These are phyloP conservation scores for Trichoderma sp. DNA, from an alignment of 2,329 filamentous ascomycete genomes.

Conservation along the genomic window DNA sequence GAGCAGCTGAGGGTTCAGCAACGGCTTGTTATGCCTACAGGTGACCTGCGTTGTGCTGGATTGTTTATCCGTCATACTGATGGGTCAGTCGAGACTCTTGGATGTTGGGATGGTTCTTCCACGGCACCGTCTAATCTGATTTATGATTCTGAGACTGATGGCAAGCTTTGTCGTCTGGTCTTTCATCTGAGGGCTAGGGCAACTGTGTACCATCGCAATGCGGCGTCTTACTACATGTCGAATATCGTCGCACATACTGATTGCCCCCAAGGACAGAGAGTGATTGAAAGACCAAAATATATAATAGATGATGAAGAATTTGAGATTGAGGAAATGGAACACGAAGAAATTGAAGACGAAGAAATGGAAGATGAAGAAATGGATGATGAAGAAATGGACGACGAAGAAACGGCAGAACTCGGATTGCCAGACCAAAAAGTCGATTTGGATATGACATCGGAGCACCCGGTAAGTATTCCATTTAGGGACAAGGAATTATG, in stretches of 20 bases:
- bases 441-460: too few relatives aligned
- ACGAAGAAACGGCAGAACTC: too few relatives aligned
- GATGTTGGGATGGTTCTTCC: neutral
- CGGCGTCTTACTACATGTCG: neutral
- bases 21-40: neutral
- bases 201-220: neutral
- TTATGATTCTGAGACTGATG: neutral
- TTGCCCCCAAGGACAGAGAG: neutral
- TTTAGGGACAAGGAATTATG: too few relatives aligned
- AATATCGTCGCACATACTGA: neutral
- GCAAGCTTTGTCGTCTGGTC: neutral
- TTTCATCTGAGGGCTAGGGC: neutral
- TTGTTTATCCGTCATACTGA: neutral
- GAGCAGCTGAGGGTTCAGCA: neutral
- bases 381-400: neutral
- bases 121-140: neutral
- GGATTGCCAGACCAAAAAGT: too few relatives aligned
- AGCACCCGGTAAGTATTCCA: too few relatives aligned
- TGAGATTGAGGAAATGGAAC: neutral
- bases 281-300: neutral
- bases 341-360: neutral
- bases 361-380: neutral
- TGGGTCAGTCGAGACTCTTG: neutral
- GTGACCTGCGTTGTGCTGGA: neutral
- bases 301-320: neutral